Evolutionary conservation across 208 protist species (phyloP), one percentile per base, ranked within the genome.

Genomic region (Acanthamoeba sp.): DNA sequence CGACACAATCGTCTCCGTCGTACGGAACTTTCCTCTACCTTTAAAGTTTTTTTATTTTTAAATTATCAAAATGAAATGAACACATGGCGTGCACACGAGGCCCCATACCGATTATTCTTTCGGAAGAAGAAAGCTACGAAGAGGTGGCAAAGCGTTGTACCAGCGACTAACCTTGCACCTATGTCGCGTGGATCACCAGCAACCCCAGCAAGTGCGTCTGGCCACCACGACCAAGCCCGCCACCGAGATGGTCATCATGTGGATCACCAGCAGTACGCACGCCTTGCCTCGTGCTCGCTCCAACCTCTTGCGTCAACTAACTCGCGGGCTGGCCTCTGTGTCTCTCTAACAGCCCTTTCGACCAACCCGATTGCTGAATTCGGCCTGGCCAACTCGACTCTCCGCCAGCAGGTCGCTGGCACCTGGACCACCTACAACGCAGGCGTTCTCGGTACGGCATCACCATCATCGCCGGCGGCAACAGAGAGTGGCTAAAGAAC

Each of bases 221-320:
- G 40, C 82, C 32, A 89, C 82, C 22, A 89, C 82, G 55, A 89
- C 82, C 34, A 89, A 89, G 45, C 82, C 82, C 32, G 32, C 82
- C 45, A 89, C 82, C 16, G 82, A 89, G 32, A 89, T 89, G 82
- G 82, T 89, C 14, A 42, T 89, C 45, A 89, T 89, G 82, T 89
- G 82, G 82, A 89, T 89, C 82, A 89, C 82, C 48, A 89, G 82
- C 82, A 89, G 82, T 89, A 62, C 82, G 82, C 32, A 16, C 36
- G 5, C 73, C 73, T 5, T 10, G 73, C 42, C n/a, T 29, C 5
- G 59, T n/a, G n/a, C n/a, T n/a, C 55, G 7, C 71, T 32, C 71
- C 20, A 78, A 7, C 36, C 24, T n/a, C 29, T 12, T 38, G 18
- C 1, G 5, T 29, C 29, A 20, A n/a, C 71, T 80, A 22, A 34